These are phyloP conservation scores for Phytophthora hibernalis DNA, from an alignment of 352 stramenopile genomes.

Conservation along the genomic window DNA sequence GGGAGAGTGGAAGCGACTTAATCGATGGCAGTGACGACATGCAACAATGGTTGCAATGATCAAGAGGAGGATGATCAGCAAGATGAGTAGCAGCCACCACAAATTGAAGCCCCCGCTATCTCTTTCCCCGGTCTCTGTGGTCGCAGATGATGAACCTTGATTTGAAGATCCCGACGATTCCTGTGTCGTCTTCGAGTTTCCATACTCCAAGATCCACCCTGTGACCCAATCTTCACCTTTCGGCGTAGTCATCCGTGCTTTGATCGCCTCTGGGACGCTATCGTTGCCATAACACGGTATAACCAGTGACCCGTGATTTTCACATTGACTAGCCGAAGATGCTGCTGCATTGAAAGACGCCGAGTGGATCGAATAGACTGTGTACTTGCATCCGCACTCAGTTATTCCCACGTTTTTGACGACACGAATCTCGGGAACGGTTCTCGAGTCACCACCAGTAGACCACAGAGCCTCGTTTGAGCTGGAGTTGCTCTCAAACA, in stretches of 20 bases:
- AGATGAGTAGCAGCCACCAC: conserved; percentile 33
- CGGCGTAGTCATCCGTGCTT: conserved; percentile 17
- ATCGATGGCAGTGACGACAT: conserved; percentile 28
- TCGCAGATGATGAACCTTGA: conserved; percentile 26
- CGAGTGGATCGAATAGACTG: conserved; percentile 35
- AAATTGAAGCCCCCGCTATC: conserved; percentile 14
- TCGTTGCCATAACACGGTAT: conserved; percentile 44
- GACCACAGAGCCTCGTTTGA: conserved; percentile 29
- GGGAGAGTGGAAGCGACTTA: conserved; percentile 29
- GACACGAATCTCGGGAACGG: conserved; percentile 26
- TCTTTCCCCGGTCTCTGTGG: conserved; percentile 12
- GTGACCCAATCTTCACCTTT: conserved; percentile 31
- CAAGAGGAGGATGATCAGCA: conserved; percentile 27
- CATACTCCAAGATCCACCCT: conserved; percentile 32
- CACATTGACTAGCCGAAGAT: conserved; percentile 20
- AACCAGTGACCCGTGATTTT: conserved; percentile 30
- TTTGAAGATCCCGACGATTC: conserved; percentile 13
- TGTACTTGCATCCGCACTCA: conserved; percentile 22
- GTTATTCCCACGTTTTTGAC: conserved; percentile 18
- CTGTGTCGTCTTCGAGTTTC: conserved; percentile 3
- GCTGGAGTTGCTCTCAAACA: conserved; percentile 5
- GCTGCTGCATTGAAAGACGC: not conserved
- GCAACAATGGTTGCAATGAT: conserved; percentile 33
- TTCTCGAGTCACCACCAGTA: conserved; percentile 11
- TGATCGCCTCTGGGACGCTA: conserved; percentile 13